Evolutionary conservation across 805 yeast species (phyloP).

Genomic region (Spathaspora boniae): DNA sequence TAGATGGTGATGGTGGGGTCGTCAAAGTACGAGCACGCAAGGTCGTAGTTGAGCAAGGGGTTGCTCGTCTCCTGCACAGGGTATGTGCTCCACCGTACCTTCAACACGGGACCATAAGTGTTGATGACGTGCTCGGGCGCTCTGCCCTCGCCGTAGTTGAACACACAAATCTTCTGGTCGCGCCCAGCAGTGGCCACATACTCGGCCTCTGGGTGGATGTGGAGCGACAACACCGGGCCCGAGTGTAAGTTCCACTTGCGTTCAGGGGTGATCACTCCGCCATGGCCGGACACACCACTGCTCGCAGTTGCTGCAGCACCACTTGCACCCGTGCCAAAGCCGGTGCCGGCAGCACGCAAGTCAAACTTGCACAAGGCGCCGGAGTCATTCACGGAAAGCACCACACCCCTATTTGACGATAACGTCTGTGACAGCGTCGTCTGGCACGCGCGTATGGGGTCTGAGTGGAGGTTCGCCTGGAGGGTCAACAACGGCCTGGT

Average conservation of each 20-base stretch:
- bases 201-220: constrained; percentile 83
- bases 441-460: constrained; percentile 60
- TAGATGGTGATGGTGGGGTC: constrained; percentile 69
- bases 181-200: constrained; percentile 90
- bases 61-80: constrained; percentile 17
- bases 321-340: too few relatives aligned
- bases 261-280: constrained; percentile 50
- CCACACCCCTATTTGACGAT: constrained; percentile 37
- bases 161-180: constrained; percentile 76
- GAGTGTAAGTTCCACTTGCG: constrained; percentile 81
- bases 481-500: constrained; percentile 50
- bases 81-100: constrained; percentile 58
- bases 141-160: constrained; percentile 47
- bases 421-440: too few relatives aligned
- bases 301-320: constrained; percentile 7
- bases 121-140: constrained; percentile 68
- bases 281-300: too few relatives aligned
- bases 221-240: constrained; percentile 84
- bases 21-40: constrained; percentile 73
- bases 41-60: constrained; percentile 52
- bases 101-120: constrained; percentile 76
- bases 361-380: constrained; percentile 90
- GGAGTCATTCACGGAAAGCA: constrained; percentile 82
- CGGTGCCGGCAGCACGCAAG: constrained; percentile 45
- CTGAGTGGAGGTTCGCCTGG: constrained; percentile 54